Base-by-base conservation (phyloP, 306 rosid species). In the Castanea crenata region DNA sequence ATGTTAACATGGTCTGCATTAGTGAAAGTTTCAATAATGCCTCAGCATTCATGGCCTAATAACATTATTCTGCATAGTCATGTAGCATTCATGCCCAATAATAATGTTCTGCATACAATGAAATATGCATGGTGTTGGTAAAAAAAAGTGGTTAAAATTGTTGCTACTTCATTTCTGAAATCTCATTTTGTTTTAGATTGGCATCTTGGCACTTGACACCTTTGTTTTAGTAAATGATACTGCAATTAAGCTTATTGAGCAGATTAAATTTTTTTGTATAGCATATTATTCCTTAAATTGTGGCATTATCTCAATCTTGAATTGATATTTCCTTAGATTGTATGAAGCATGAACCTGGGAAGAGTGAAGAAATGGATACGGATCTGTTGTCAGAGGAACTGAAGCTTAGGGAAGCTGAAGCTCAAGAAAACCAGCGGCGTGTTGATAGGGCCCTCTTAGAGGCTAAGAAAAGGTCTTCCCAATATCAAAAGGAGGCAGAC, bases 401-500 rank as follows among this genome's bases (percentile, higher is more conserved):
- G 11, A 85, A 55, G 86, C 81, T 79, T 38, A 85, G 71, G 76
- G 91, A 88, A 83, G 86, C 49, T 34, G 81, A 78, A 65, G 89
- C 89, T 23, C 63, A 41, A 57, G 89, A 74, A 74, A 88, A 85
- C 25, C 88, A 85, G 41, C 79, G 73, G 78, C 54, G 10, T 63
- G 88, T 79, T 5, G 89, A 88, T 32, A 71, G 62, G 72, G 77
- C 56, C 27, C 83, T 85, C 8, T 65, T 88, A 25, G 91, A 88
- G 87, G 87, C 91, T 1, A 88, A 88, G 85, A 88, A 85, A 76
- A 3, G 74, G 25, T 87, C 91, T 46, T 88, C 89, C 54, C 86
- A 83, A 81, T 88, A 83, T 76, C 91, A 88, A 73, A 85, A 88
- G 80, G 91, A 88, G 56, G 91, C 89, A 67, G 91, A 88, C 69